Base-by-base conservation (phyloP, 1,284 basidiomycete genomes). In the Pseudozyma sp. region DNA sequence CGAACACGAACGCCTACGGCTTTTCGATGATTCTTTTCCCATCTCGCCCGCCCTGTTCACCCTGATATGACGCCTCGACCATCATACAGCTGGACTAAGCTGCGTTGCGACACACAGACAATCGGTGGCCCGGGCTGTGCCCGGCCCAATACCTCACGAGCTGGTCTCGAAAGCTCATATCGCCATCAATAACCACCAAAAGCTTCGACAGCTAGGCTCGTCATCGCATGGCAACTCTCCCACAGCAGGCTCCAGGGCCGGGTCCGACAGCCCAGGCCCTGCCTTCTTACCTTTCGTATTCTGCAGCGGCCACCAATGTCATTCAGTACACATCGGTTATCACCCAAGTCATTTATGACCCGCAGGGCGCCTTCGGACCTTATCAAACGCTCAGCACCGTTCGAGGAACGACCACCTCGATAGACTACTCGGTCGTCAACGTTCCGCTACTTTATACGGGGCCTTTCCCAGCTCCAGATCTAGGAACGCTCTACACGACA, bases 201-300 rank as follows among this genome's bases (percentile, higher is more conserved):
- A 37, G 35, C 16, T 42, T n/a, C n/a, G 39, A 42, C 11, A n/a
- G 3, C 35, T 2, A 10, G 9, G 4, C 14, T 16, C 35, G 16
- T n/a, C 14, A 24, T 19, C 57, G 54, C 42, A 74, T 74, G 70
- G 70, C 70, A 16, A 74, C 70, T 2, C 49, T 78, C 0, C 77
- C 77, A 7, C 62, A 64, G 46, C 77, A 79, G 59, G 66, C 56
- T 52, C 70, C 77, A 52, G 77, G 78, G 52, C 79, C 79, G 33
- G 69, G 70, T 17, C 69, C 77, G 17, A 81, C 79, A 10, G 79
- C 59, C 58, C 77, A 79, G 58, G 62, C 64, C 37, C 67, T 81
- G 43, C 77, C 79, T 43, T 68, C 69, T 11, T 81, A 72, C 40
- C 71, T 79, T 31, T 78, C 79, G n/a, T 81, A 81, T 63, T 76